Base-by-base conservation (phyloP, 805 yeast genomes). In the Wilhelminamyces savonicus region DNA sequence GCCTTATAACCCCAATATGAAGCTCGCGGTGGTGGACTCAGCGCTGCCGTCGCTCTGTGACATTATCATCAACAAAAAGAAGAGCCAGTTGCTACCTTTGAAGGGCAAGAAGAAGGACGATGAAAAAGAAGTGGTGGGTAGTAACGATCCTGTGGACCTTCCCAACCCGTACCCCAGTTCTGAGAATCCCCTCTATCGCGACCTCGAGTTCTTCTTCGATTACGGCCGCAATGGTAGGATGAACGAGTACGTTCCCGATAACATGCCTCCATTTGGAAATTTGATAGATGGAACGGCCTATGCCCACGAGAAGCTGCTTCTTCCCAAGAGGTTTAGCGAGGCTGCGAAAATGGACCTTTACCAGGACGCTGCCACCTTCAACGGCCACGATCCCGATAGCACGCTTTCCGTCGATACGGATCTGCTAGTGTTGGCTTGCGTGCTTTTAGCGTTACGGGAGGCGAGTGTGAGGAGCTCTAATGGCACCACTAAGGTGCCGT, bases 231-330 rank as follows among this genome's bases (percentile, higher is more conserved):
- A n/a, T n/a, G n/a, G n/a, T n/a, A n/a, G n/a, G n/a, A 19, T 19
- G 23, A 20, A 17, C 19, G 18, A 25, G 17, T 38, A 39, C 36
- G 40, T 59, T 10, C 58, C 66, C 10, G 39, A 44, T 31, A 46
- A 54, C 11, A 34, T 52, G 29, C 70, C 69, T 2, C 68, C 69
- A 2, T 64, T 64, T 39, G 67, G 66, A 6, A 34, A 39, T 5
- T 59, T 53, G 26, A 44, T 43, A 26, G 66, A 62, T 33, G 35
- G 56, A 2, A 26, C 49, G 13, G 33, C 43, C 7, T 60, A 56
- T 34, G 21, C 39, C 13, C 36, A 41, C 15, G 32, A 31, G 7
- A 24, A 39, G 13, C 42, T 40, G 18, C 16, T 53, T 3, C 29
- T 59, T 12, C 69, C 68, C n/a, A 62, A 57, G 29, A 59, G 49